These are phyloP conservation scores for Hericium rajendrae DNA, from an alignment of 768 basidiomycete species.

Conservation along the genomic window DNA sequence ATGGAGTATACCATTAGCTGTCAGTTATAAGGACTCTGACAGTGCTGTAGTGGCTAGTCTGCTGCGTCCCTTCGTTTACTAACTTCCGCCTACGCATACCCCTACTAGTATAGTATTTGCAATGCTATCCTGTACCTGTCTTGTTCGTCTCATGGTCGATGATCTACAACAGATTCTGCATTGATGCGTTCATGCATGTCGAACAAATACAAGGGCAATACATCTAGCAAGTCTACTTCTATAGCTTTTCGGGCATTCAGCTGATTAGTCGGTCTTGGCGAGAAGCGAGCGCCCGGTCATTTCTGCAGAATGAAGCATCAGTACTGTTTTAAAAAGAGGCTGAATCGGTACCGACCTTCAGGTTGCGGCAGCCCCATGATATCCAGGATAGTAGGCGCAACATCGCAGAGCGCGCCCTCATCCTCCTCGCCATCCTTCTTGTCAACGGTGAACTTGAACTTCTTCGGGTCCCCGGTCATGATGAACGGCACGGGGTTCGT, in stretches of 20 bases:
- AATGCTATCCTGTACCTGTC: too few relatives aligned
- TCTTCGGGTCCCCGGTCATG: slow-evolving; percentile 57
- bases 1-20: background rate
- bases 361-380: slow-evolving; percentile 67
- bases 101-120: too few relatives aligned
- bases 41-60: background rate
- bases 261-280: slow-evolving; percentile 4
- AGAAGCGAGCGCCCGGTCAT: slow-evolving; percentile 56
- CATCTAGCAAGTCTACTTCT: background rate
- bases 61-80: too few relatives aligned
- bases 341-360: slow-evolving; percentile 36
- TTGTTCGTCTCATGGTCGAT: too few relatives aligned
- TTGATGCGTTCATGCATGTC: too few relatives aligned
- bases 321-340: background rate
- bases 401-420: slow-evolving; percentile 77
- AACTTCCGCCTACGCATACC: too few relatives aligned
- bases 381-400: slow-evolving; percentile 81
- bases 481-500: slow-evolving; percentile 90
- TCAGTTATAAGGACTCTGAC: background rate
- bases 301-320: slow-evolving; percentile 13
- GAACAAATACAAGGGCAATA: background rate
- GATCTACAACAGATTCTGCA: too few relatives aligned
- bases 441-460: slow-evolving; percentile 43
- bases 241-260: background rate
- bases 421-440: slow-evolving; percentile 38